Evolutionary conservation across 805 yeast species (phyloP).

Genomic region (Blastobotrys americana): DNA sequence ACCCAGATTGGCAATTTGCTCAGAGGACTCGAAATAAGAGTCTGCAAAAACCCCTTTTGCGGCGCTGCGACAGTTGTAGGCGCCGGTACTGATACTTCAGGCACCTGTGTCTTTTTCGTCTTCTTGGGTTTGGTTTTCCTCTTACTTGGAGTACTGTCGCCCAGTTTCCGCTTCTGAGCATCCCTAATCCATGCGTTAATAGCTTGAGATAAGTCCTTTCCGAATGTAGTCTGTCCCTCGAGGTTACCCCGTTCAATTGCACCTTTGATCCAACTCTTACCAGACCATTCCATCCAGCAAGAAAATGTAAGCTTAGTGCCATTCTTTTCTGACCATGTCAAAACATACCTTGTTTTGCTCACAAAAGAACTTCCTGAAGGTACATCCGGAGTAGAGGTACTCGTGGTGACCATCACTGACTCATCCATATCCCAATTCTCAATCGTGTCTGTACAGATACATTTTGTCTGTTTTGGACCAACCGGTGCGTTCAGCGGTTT

Average conservation of each 20-base stretch:
- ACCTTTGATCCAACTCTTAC: conserved; percentile 84
- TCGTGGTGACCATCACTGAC: conserved; percentile 52
- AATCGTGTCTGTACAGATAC: conserved; percentile 59
- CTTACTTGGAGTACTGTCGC: conserved; percentile 11
- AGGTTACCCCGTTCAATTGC: conserved; percentile 80
- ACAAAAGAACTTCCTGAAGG: conserved; percentile 84
- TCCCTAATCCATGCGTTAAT: conserved; percentile 5
- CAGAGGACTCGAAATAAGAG: conserved; percentile 6
- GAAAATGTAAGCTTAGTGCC: conserved; percentile 54
- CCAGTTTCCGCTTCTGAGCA: conserved; percentile 9
- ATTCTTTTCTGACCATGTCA: conserved; percentile 68
- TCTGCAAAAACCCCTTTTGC: not conserved
- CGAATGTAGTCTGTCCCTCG: conserved; percentile 67
- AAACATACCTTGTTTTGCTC: conserved; percentile 62
- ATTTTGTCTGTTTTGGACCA: conserved; percentile 89
- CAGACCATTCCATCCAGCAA: conserved; percentile 82
- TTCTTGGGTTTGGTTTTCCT: conserved; percentile 11
- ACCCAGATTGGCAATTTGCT: conserved; percentile 13
- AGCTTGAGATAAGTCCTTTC: conserved; percentile 39
- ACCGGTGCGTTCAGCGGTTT: conserved; percentile 73
- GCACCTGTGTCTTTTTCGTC: conserved; percentile 13
- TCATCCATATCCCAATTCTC: conserved; percentile 47
- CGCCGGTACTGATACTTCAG: conserved; percentile 1
- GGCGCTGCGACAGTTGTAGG: conserved; percentile 1
- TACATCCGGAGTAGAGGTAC: conserved; percentile 82